Evolutionary conservation across 2,329 filamentous ascomycete genomes (phyloP), one percentile per base, ranked within the genome.

Genomic region (Zelopaecilomyces penicillatus): DNA sequence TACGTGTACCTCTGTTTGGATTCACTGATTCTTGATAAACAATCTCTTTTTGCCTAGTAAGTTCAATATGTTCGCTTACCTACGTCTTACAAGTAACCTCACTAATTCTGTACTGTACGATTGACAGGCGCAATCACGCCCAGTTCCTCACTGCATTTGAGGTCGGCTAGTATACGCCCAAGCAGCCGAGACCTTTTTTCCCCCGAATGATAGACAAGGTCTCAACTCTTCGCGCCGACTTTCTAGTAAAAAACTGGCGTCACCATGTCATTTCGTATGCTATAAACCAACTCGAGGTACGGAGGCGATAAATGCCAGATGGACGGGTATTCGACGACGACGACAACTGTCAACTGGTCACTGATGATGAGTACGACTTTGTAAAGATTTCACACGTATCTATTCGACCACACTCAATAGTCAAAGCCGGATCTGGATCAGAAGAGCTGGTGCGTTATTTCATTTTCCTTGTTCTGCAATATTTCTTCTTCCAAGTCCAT

Each of bases 31-130:
- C 33, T 28, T 50, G 12, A 5, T 46, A 26, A 37, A 50, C 12
- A 48, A 49, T 34, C 42, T 49, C 44, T 46, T 49, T 32, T 27
- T 49, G 11, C 47, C 47, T 10, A 11, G 43, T 46, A 19, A 34
- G 33, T 29, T 30, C 19, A 19, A 19, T 19, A 19, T 19, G 19
- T 19, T 19, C 19, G 19, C n/a, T 29, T 19, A 19, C 32, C 33
- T 19, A 19, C 10, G 5, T 41, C 37, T 29, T 37, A n/a, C 29
- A 6, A 26, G n/a, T 32, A 4, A 32, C 10, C 26, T 30, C 7
- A 29, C 37, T 39, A 29, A 39, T 30, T 12, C 30, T 38, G 10
- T 4, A n/a, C 30, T 39, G 42, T 39, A 31, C 39, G 36, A 29
- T 36, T 37, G 9, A 28, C 42, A 19, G 12, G 30, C n/a, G 27